These are phyloP conservation scores for Pterulicium gracile DNA, from an alignment of 1,284 basidiomycete species.

Conservation along the genomic window DNA sequence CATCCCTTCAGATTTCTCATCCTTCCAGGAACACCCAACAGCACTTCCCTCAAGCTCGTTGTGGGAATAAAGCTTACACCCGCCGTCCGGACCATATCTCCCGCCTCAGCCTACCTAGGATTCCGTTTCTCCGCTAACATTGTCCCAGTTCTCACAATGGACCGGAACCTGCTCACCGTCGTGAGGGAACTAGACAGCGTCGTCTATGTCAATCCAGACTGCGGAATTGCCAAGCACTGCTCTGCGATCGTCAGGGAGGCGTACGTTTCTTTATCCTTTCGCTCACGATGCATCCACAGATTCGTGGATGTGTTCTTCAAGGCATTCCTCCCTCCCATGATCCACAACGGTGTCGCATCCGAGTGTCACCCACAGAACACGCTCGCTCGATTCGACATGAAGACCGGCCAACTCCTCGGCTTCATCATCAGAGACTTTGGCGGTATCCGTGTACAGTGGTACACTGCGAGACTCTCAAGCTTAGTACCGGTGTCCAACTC, in stretches of 20 bases:
- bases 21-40: constrained; percentile 28
- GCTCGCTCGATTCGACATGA: constrained; percentile 33
- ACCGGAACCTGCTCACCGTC: constrained; percentile 41
- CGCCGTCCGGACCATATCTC: constrained; percentile 45
- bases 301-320: constrained; percentile 35
- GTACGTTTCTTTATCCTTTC: too few species aligned
- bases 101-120: constrained; percentile 38
- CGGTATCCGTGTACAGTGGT: constrained; percentile 32
- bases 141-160: constrained; percentile 52
- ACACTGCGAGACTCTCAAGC: constrained; percentile 32
- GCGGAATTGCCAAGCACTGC: constrained; percentile 40
- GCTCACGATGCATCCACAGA: constrained; percentile 8
- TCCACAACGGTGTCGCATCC: constrained; percentile 41
- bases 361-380: constrained; percentile 48
- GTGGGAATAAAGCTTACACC: constrained; percentile 43
- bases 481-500: constrained; percentile 33
- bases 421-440: constrained; percentile 46
- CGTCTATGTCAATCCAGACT: constrained; percentile 30
- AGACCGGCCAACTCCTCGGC: constrained; percentile 32
- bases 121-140: constrained; percentile 47
- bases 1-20: constrained; percentile 29
- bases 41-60: constrained; percentile 35
- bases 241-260: constrained; percentile 39
- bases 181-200: constrained; percentile 40
- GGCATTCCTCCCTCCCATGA: constrained; percentile 38